Evolutionary conservation across 768 basidiomycete genomes (phyloP).

Genomic region (Mrakia frigida): DNA sequence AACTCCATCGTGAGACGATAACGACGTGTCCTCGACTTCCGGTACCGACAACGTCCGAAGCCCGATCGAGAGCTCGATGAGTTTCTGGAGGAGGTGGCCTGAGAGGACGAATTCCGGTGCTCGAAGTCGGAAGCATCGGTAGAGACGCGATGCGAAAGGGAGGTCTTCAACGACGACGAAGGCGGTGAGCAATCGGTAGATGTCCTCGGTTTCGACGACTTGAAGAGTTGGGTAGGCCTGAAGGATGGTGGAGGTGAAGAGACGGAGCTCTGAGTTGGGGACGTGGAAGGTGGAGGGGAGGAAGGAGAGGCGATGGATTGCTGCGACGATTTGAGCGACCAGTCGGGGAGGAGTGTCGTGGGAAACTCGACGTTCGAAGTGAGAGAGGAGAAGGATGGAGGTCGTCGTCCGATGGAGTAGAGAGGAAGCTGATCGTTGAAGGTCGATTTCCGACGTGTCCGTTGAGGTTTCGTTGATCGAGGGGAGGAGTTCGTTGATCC

Average conservation of each 20-base stretch:
- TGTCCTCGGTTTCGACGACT: not conserved
- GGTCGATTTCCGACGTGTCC: not conserved
- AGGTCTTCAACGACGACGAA: conserved; percentile 9
- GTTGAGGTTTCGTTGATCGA: not conserved
- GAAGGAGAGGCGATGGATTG: conserved; percentile 1
- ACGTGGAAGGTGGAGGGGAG: not conserved
- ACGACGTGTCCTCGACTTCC: not conserved
- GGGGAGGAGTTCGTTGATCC: not conserved
- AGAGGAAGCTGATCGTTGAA: not conserved
- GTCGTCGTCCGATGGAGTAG: conserved; percentile 3
- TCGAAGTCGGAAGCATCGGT: conserved; percentile 19
- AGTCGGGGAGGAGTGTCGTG: not conserved
- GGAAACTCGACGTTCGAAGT: conserved; percentile 7
- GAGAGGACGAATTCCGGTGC: conserved; percentile 13
- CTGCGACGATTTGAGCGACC: not conserved
- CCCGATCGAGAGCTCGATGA: conserved; percentile 6
- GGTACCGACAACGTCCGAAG: not conserved
- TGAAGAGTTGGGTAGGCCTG: conserved; percentile 1
- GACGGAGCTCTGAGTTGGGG: not conserved
- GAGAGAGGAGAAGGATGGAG: conserved; percentile 17
- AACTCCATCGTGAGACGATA: not conserved
- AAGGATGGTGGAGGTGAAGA: conserved; percentile 7
- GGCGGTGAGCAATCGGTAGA: conserved; percentile 13
- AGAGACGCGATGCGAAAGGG: conserved; percentile 16
- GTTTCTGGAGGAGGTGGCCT: not conserved